Base-by-base conservation (phyloP, 768 basidiomycete genomes). In the Boletus coccyginus region DNA sequence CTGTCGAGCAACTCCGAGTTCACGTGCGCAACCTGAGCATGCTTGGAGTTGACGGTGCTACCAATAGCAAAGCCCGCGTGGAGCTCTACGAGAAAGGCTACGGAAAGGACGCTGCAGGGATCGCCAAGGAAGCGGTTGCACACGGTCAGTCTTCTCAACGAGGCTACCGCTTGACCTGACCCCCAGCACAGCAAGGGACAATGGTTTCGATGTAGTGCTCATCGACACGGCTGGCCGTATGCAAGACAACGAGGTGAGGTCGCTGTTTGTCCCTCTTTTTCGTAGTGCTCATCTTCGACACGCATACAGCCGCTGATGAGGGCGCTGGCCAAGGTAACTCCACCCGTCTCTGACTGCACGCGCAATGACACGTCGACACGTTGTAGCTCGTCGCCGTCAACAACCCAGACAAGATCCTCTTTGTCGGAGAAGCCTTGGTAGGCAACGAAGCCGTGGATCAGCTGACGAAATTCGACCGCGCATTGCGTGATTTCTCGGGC, bases 371-470 rank as follows among this genome's bases (percentile, higher is more conserved):
- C 46, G 2, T 31, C 13, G 43, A 40, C 36, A 31, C 13, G 13
- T 45, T 45, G 17, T 65, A 95, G 90, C 84, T 99, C 56, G 94
- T 99, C 31, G 77, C 91, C 0, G 88, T 91, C 52, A 99, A 99
- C 73, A 91, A 78, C 54, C 96, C 97, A 0, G 97, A 99, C 79
- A 98, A 95, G 74, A 92, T 98, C 64, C 81, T 98, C 53, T 99
- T 99, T 63, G 97, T 99, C 42, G 97, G 97, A 50, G 97, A 99
- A 72, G 97, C 97, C 0, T 78, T 98, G 40, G 97, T 98, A 7
- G 97, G 97, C 8, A 99, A 99, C 70, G 97, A 99, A 73, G 97
- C 97, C 2, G 95, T 98, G 29, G 97, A 99, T 75, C 97, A 99
- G 64, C 75, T 98, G 52, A 89, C 88, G 51, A 98, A 98, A 73